Conservation (phyloP, 2,329 filamentous ascomycete species). For the Cytospora leucostoma region DNA sequence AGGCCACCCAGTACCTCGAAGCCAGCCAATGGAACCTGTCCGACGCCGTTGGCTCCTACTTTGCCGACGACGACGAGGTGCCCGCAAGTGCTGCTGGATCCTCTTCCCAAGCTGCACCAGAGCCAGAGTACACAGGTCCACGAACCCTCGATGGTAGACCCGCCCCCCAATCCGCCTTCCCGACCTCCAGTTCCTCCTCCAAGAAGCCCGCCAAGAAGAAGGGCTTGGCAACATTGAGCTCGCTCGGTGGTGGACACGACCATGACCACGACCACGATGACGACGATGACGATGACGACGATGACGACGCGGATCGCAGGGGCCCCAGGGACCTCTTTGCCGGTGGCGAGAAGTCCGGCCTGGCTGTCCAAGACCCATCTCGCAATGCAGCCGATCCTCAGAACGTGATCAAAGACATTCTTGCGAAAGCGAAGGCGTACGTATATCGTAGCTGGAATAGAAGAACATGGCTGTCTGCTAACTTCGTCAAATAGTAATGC, state of each 20-base stretch:
- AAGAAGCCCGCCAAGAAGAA: constrained; percentile 55
- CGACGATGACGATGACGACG: constrained; percentile 62
- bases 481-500: constrained; percentile 53
- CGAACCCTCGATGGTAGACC: constrained; percentile 65
- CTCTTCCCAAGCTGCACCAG: constrained; percentile 34
- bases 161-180: constrained; percentile 46
- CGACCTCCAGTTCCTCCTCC: constrained; percentile 38
- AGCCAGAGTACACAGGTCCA: constrained; percentile 58
- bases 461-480: neutral
- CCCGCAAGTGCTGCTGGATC: constrained; percentile 47
- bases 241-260: constrained; percentile 52
- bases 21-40: constrained; percentile 68
- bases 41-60: constrained; percentile 63
- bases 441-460: constrained; percentile 30
- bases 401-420: constrained; percentile 63
- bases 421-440: constrained; percentile 65
- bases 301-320: constrained; percentile 57
- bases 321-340: constrained; percentile 72
- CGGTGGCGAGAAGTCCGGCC: constrained; percentile 79
- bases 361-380: constrained; percentile 66
- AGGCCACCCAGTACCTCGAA: constrained; percentile 70
- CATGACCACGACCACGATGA: constrained; percentile 59
- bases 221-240: constrained; percentile 63
- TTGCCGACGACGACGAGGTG: constrained; percentile 57
- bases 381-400: constrained; percentile 50